phyloP scores from a whole-genome alignment of 2,329 filamentous ascomycete species.

The Fusarium denticulatum region DNA sequence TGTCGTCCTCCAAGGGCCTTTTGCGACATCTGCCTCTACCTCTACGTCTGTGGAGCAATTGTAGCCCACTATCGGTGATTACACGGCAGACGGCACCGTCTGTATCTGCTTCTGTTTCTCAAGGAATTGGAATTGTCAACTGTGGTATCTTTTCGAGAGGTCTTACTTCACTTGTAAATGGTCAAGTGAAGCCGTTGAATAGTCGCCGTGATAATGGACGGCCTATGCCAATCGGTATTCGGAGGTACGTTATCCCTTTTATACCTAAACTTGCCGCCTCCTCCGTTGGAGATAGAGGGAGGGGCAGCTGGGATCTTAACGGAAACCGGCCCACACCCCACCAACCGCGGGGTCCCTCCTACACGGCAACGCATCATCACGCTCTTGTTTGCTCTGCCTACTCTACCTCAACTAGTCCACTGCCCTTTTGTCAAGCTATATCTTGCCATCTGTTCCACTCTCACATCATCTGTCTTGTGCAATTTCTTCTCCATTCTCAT shows the following conservation, averaged over 20 bases:
- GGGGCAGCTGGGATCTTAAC: not conserved
- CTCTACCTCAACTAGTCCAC: not conserved
- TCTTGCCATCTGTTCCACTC: not conserved
- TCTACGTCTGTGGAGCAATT: slow-evolving; percentile 40
- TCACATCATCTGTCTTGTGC: not conserved
- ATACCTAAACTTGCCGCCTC: not conserved
- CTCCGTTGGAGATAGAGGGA: not conserved
- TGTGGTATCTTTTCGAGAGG: slow-evolving; percentile 12
- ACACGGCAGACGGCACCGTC: slow-evolving; percentile 23
- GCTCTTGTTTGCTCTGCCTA: slow-evolving; percentile 12
- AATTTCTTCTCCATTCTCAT: not conserved
- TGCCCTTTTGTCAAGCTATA: slow-evolving; percentile 18
- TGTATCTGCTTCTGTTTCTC: slow-evolving; percentile 4
- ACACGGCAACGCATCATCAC: slow-evolving; percentile 30
- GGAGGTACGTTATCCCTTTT: slow-evolving; percentile 41
- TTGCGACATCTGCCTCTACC: slow-evolving; percentile 42
- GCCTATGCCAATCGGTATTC: slow-evolving; percentile 34
- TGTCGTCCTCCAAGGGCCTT: slow-evolving; percentile 43
- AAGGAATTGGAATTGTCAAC: not conserved
- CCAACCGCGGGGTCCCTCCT: slow-evolving; percentile 30
- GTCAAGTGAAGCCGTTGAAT: slow-evolving; percentile 19
- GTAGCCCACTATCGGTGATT: slow-evolving; percentile 35
- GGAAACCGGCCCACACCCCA: slow-evolving; percentile 18
- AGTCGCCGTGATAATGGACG: slow-evolving; percentile 32
- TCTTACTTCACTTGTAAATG: slow-evolving; percentile 21